A percentile compares a stretch with the other conserved stretches of the same genome.
phyloP scores from a whole-genome alignment of 2,329 filamentous ascomycete species.

The Fusarium sp. region DNA sequence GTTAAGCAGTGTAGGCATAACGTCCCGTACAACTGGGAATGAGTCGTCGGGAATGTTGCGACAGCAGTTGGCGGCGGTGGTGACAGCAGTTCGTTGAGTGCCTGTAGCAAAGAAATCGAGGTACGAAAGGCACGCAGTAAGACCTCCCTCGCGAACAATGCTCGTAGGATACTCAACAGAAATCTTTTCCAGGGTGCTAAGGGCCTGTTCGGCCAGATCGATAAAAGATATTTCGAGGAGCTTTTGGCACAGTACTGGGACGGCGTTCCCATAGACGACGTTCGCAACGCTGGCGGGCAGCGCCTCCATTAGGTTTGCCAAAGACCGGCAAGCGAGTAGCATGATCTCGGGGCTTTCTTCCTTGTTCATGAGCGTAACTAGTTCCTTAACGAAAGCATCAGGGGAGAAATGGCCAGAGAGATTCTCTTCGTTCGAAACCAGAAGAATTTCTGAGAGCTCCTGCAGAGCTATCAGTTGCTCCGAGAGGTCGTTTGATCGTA shows the following conservation, averaged over 20 bases:
- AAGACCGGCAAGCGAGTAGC: constrained; percentile 93
- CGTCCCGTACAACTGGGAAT: constrained; percentile 89
- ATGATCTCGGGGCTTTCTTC: constrained; percentile 97
- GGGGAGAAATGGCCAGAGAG: constrained; percentile 94
- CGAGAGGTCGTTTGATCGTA: constrained; percentile 88
- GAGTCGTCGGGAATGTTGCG: constrained; percentile 95
- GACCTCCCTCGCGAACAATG: constrained; percentile 93
- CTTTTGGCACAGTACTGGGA: constrained; percentile 94
- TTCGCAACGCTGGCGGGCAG: constrained; percentile 92
- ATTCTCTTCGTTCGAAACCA: constrained; percentile 97
- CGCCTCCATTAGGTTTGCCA: constrained; percentile 98
- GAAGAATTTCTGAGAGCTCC: constrained; percentile 89
- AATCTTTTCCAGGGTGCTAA: constrained; percentile 97
- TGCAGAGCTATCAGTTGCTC: constrained; percentile 92
- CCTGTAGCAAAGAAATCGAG: constrained; percentile 98
- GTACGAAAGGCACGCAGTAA: constrained; percentile 95
- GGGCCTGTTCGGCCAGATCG: constrained; percentile 93
- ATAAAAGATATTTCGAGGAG: constrained; percentile 96
- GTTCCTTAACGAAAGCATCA: constrained; percentile 93
- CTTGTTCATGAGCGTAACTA: constrained; percentile 91
- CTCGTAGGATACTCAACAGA: constrained; percentile 94
- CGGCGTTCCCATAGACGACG: constrained; percentile 96
- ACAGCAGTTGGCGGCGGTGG: constrained; percentile 97
- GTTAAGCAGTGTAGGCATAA: constrained; percentile 94
- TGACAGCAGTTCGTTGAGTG: constrained; percentile 95